Evolutionary conservation across 2,329 filamentous ascomycete genomes (phyloP), one percentile per base, ranked within the genome.

Genomic region (Ophiostoma australiae): DNA sequence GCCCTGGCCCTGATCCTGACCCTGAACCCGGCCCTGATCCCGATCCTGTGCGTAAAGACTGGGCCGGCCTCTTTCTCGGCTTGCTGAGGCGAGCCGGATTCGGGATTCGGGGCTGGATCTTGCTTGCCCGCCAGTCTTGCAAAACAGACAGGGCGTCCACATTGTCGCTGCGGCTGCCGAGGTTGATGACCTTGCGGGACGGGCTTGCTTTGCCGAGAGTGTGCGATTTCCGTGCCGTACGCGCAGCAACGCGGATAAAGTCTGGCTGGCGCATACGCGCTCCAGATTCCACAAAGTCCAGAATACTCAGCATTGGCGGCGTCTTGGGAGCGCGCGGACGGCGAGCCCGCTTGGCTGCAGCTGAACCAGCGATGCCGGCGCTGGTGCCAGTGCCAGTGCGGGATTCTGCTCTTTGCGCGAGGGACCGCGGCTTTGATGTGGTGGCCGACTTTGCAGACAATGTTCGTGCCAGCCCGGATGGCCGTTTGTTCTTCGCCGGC

Each of bases 171-270:
- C 86, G 83, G 39, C 82, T 88, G 31, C 85, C 86, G n/a, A 90
- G 80, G 71, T 84, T 82, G 72, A 90, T 87, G n/a, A 80, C 77
- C 75, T 90, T 90, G 63, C 76, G 81, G 0, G 79, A 79, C 1
- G 86, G 87, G 70, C 83, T 88, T 7, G 84, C 81, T 76, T 85
- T 84, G 20, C 88, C 88, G 73, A 84, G 80, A 15, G 82, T 81
- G 35, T 63, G 33, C n/a, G 73, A 76, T 44, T 81, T 82, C 69
- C 79, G 84, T 4, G 83, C 87, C 69, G 85, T 82, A 20, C 88
- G 86, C 63, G 86, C 87, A 69, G 88, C 88, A 75, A 90, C 83
- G 72, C 83, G 87, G 44, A 90, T 78, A 73, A 90, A 90, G 1
- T 77, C 78, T 1, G 88, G 88, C 0, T 86, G 52, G 17, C 44